These are phyloP conservation scores for Kandelia obovata DNA, from an alignment of 345 rosid species.

Conservation along the genomic window DNA sequence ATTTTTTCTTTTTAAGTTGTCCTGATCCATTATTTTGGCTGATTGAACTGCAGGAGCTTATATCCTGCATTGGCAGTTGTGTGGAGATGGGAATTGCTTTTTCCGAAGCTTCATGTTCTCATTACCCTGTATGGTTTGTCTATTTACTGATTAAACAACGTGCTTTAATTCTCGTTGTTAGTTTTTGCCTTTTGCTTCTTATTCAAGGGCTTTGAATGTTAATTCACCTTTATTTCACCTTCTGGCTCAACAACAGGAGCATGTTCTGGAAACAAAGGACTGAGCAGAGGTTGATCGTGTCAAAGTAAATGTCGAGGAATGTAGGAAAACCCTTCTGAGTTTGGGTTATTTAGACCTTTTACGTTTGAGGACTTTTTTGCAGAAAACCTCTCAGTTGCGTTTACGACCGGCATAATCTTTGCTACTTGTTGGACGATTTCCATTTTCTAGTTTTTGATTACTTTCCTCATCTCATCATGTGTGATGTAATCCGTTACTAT, in stretches of 20 bases:
- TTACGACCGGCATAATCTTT: neutral
- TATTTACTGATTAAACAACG: neutral
- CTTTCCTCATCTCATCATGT: neutral
- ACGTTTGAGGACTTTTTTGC: conserved; percentile 97
- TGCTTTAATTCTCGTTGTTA: neutral
- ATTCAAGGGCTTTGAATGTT: conserved; percentile 1
- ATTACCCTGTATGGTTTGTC: conserved; percentile 62
- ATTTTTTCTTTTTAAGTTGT: no score
- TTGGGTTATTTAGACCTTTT: conserved; percentile 81
- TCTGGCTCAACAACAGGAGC: conserved; percentile 51
- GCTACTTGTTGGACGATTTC: neutral
- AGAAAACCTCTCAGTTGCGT: conserved; percentile 35
- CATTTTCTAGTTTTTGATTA: neutral
- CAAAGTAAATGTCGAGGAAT: conserved; percentile 78
- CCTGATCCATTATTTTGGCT: neutral
- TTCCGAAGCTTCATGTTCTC: conserved; percentile 94
- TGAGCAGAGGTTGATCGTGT: conserved; percentile 75
- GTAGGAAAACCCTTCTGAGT: conserved; percentile 82
- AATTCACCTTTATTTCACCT: neutral
- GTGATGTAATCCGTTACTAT: neutral
- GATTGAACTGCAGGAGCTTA: conserved; percentile 59
- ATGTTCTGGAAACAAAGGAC: conserved; percentile 78
- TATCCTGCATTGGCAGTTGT: conserved; percentile 71
- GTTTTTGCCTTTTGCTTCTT: conserved; percentile 10
- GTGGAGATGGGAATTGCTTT: conserved; percentile 96